Percentiles rank a stretch among this genome's conserved stretches.
Evolutionary conservation across 2,329 filamentous ascomycete genomes (phyloP).

Genomic region (Colletotrichum endophyticum): DNA sequence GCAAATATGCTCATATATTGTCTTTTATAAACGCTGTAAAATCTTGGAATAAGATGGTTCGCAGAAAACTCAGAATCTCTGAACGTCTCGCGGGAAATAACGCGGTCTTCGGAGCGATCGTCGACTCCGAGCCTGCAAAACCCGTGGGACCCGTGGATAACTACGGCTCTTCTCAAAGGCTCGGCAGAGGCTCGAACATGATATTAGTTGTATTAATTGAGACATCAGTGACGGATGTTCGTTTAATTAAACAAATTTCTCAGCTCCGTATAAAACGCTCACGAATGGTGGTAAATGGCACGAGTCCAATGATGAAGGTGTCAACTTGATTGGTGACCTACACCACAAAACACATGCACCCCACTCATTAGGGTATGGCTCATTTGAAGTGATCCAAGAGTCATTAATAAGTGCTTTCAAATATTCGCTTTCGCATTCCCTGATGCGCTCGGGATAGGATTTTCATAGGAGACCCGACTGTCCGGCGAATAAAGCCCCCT

Average conservation of each 20-base stretch:
- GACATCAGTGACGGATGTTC: not conserved
- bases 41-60: not conserved
- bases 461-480: not conserved
- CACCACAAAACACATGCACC: not conserved
- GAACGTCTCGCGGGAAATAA: not conserved
- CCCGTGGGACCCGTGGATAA: not conserved
- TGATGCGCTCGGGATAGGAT: not conserved
- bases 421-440: not conserved
- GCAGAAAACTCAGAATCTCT: not conserved
- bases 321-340: not conserved
- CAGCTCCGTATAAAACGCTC: not conserved
- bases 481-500: not conserved
- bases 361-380: not conserved
- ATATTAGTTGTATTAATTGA: not conserved
- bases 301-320: not conserved
- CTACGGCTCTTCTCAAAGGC: not conserved
- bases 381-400: not conserved
- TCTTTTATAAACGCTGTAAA: not conserved
- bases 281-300: not conserved
- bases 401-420: rapidly evolving
- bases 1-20: not conserved
- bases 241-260: not conserved
- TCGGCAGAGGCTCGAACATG: not conserved
- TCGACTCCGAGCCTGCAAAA: not conserved
- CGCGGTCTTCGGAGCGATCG: not conserved